Evolutionary conservation across 2,329 filamentous ascomycete genomes (phyloP).

Genomic region (Aspergillus awamori): DNA sequence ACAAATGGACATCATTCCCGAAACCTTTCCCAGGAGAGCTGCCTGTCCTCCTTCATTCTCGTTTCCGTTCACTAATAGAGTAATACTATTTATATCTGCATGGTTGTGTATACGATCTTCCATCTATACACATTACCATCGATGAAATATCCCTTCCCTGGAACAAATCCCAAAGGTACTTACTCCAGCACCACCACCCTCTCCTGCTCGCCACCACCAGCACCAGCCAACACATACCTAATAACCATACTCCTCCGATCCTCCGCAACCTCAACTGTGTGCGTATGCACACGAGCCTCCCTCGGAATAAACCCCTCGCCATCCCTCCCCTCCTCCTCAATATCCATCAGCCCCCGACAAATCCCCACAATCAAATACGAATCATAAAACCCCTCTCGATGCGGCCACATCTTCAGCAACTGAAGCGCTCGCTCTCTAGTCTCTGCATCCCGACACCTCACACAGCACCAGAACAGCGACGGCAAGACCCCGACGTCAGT

Average conservation of each 20-base stretch:
- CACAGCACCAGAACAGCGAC: not conserved
- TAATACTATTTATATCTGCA: no score
- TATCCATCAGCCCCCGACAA: conserved; percentile 14
- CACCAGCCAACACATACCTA: not conserved
- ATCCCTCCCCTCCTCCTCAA: conserved; percentile 14
- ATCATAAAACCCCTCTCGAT: not conserved
- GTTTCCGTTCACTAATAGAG: no score
- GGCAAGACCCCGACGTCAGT: not conserved
- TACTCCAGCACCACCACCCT: not conserved
- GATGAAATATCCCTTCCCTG: no score
- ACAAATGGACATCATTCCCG: no score
- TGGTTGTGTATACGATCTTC: no score
- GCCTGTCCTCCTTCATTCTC: no score
- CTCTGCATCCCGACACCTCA: not conserved
- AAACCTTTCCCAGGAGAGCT: no score
- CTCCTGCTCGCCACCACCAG: not conserved
- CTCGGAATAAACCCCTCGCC: not conserved
- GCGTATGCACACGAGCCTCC: not conserved
- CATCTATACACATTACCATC: no score
- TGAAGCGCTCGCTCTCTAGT: not conserved
- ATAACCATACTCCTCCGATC: not conserved
- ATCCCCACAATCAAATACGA: not conserved
- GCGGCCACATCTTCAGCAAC: not conserved
- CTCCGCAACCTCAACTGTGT: not conserved
- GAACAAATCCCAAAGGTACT: no score